A percentile compares a stretch with the other conserved stretches of the same genome.
phyloP scores from a whole-genome alignment of 495 filamentous ascomycete genomes.

The Neurospora sp. region DNA sequence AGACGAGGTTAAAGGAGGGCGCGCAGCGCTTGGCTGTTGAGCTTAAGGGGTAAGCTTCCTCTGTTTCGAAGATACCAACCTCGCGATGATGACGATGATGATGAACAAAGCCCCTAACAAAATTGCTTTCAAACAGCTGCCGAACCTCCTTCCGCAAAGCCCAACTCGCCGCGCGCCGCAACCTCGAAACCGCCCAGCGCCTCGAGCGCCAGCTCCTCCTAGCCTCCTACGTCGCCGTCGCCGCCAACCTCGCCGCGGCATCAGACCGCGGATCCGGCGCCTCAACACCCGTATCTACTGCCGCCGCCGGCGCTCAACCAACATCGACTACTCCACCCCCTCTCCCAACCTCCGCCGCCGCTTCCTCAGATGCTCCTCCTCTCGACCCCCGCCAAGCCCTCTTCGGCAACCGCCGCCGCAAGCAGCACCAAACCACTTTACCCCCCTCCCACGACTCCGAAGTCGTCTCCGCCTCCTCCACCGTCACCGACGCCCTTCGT shows the following conservation, averaged over 20 bases:
- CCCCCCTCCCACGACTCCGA: conserved; percentile 49
- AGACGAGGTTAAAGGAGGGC: conserved; percentile 51
- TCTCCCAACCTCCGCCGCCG: conserved; percentile 20
- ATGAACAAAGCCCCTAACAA: not conserved
- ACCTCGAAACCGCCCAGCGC: conserved; percentile 58
- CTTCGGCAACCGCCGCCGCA: conserved; percentile 15
- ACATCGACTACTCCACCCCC: conserved; percentile 10
- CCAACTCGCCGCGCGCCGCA: conserved; percentile 70
- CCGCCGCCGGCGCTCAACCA: not conserved
- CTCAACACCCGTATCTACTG: not conserved
- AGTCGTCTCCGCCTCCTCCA: conserved; percentile 58
- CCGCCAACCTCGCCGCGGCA: conserved; percentile 24
- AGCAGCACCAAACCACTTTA: conserved; percentile 4
- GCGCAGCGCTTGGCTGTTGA: conserved; percentile 55
- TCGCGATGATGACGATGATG: conserved; percentile 6
- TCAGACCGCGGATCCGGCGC: conserved; percentile 13
- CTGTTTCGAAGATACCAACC: not conserved
- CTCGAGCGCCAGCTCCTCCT: conserved; percentile 73
- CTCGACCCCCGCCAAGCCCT: conserved; percentile 10
- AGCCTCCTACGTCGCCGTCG: conserved; percentile 41
- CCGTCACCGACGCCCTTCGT: conserved; percentile 76
- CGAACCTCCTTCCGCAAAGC: conserved; percentile 72
- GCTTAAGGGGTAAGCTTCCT: conserved; percentile 48
- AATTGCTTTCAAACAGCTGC: conserved; percentile 37
- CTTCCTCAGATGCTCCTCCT: not conserved